Percentiles rank a stretch among this genome's conserved stretches.
Evolutionary conservation across 441 rosid species (phyloP).

Genomic region (Cnidoscolus chayamansa): DNA sequence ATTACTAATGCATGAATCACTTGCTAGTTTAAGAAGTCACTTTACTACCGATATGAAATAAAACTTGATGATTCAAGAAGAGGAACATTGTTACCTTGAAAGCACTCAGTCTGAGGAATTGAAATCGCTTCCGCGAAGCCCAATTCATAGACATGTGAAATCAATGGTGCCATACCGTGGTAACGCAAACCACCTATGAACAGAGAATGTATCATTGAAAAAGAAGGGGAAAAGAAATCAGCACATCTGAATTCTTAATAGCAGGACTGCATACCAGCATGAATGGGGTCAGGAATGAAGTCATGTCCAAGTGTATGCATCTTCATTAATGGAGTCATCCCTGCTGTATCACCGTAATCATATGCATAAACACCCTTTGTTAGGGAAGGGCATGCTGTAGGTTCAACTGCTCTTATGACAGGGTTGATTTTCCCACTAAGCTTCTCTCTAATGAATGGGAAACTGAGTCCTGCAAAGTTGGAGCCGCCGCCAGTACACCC

Average conservation of each 20-base stretch:
- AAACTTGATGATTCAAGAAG: neutral
- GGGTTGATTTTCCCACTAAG: constrained; percentile 78
- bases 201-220: constrained; percentile 7
- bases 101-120: constrained; percentile 81
- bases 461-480: constrained; percentile 83
- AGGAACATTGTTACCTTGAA: constrained; percentile 45
- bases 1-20: neutral
- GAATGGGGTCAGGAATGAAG: constrained; percentile 95
- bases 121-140: constrained; percentile 87
- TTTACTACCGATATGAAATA: neutral
- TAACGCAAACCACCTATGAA: constrained; percentile 77
- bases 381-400: constrained; percentile 83
- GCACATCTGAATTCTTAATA: neutral
- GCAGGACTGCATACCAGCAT: constrained; percentile 50
- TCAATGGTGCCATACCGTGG: constrained; percentile 92
- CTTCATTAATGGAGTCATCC: constrained; percentile 95
- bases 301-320: constrained; percentile 97
- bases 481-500: constrained; percentile 98
- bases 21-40: neutral
- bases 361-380: constrained; percentile 84
- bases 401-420: constrained; percentile 77
- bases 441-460: constrained; percentile 93
- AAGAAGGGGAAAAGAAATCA: constrained; percentile 10
- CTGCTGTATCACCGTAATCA: constrained; percentile 83
- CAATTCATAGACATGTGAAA: constrained; percentile 75